Evolutionary conservation across 73 alveolate genomes (phyloP).

Genomic region (Halteria grandinella): DNA sequence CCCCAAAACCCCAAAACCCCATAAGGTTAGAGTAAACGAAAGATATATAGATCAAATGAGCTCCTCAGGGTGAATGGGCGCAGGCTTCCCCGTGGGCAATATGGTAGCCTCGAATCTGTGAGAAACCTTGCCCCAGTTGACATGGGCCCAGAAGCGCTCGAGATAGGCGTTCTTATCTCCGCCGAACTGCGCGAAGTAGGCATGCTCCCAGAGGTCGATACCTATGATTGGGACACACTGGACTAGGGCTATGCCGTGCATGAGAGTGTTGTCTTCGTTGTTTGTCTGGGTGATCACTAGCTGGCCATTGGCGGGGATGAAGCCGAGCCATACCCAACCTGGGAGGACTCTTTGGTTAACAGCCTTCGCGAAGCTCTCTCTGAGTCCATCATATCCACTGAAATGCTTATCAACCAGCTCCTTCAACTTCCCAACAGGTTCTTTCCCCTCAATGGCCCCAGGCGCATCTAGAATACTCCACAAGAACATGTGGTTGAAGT

Average conservation of each 20-base stretch:
- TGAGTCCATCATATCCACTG: conserved; percentile 41
- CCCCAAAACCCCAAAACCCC: too few species aligned
- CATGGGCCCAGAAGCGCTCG: conserved; percentile 32
- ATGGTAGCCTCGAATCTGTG: conserved; percentile 45
- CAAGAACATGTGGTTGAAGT: conserved; percentile 60
- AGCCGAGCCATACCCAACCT: conserved; percentile 68
- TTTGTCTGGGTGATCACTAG: conserved; percentile 39
- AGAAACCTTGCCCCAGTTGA: conserved; percentile 50
- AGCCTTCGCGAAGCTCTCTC: conserved; percentile 43
- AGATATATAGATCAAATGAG: too few species aligned
- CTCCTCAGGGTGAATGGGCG: too few species aligned
- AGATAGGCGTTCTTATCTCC: conserved; percentile 45
- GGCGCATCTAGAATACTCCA: conserved; percentile 1
- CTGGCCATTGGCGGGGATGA: conserved; percentile 16
- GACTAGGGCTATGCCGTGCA: conserved; percentile 47
- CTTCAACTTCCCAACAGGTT: conserved; percentile 40
- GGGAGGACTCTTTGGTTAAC: conserved; percentile 24
- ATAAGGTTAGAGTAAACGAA: too few species aligned
- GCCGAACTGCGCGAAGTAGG: conserved; percentile 41
- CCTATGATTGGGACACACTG: conserved; percentile 51
- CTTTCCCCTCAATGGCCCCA: not conserved
- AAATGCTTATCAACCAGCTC: conserved; percentile 48
- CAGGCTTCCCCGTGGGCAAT: too few species aligned
- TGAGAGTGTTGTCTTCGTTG: conserved; percentile 61
- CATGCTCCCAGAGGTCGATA: conserved; percentile 64